Conservation (phyloP, 768 basidiomycete genomes). For the Tylopilus subfusipes region DNA sequence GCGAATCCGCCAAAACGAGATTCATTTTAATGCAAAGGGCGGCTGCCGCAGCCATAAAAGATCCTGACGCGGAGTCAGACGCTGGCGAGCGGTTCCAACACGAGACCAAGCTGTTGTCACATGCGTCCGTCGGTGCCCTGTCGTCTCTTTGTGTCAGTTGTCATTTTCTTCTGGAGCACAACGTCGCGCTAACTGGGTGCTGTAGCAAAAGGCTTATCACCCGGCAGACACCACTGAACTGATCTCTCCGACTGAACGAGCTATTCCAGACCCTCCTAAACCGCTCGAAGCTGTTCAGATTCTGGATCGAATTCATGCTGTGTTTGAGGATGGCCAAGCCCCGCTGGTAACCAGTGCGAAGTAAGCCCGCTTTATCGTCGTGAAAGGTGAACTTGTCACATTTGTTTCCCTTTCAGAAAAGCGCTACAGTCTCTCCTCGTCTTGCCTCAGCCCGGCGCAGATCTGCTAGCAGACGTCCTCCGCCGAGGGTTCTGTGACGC, state of each 20-base stretch:
- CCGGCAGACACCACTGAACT: conserved; percentile 51
- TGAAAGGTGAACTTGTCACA: neutral
- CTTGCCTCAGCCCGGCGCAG: conserved; percentile 50
- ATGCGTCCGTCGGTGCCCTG: conserved; percentile 83
- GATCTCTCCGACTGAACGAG: conserved; percentile 61
- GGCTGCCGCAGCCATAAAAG: conserved; percentile 51
- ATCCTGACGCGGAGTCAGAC: conserved; percentile 49
- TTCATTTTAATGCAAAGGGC: conserved; percentile 69
- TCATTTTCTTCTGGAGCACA: neutral
- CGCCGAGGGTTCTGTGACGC: conserved; percentile 65
- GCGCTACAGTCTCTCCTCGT: conserved; percentile 67
- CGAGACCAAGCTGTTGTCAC: conserved; percentile 69
- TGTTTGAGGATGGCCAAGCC: conserved; percentile 58
- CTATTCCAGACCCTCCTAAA: conserved; percentile 46
- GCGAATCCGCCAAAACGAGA: conserved; percentile 68
- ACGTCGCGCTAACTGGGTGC: neutral
- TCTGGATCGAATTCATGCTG: conserved; percentile 65
- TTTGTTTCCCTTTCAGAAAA: conserved; percentile 47
- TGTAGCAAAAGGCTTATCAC: conserved; percentile 76
- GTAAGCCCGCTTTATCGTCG: conserved; percentile 42
- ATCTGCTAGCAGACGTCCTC: conserved; percentile 62
- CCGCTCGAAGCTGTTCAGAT: conserved; percentile 50
- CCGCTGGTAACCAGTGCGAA: conserved; percentile 55
- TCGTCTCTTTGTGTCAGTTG: conserved; percentile 81
- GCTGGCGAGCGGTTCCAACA: conserved; percentile 59